Evolutionary conservation across 2,329 filamentous ascomycete species (phyloP).

Genomic region (Elsinoe fawcettii): DNA sequence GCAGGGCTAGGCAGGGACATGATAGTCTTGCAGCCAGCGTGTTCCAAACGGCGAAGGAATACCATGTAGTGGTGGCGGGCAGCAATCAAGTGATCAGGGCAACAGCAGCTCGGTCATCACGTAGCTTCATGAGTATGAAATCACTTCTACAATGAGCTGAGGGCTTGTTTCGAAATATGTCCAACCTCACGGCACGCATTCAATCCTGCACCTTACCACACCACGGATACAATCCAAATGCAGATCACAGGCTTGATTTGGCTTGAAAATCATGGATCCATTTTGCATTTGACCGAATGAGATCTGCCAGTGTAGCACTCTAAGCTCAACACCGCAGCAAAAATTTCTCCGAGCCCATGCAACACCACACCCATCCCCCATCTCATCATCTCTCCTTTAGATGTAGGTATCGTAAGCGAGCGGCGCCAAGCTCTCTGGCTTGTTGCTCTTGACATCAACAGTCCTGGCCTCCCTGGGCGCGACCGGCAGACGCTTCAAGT

Average conservation of each 20-base stretch:
- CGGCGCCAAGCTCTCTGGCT: constrained; percentile 83
- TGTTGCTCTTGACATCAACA: constrained; percentile 71
- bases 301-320: constrained; percentile 1
- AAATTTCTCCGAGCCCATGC: constrained; percentile 15
- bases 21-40: background rate
- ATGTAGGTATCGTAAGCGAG: constrained; percentile 98
- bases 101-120: too few species aligned
- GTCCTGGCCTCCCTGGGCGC: constrained; percentile 73
- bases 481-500: constrained; percentile 85
- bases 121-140: too few species aligned
- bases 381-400: constrained; percentile 45
- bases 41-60: background rate
- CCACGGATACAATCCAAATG: background rate
- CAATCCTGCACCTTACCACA: background rate
- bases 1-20: constrained; percentile 20
- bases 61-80: background rate
- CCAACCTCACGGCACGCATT: too few species aligned
- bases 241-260: background rate
- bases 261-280: background rate
- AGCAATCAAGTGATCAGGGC: too few species aligned
- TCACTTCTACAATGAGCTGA: too few species aligned
- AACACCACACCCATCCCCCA: constrained; percentile 19
- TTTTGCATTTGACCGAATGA: constrained; percentile 9
- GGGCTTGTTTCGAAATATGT: too few species aligned
- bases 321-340: constrained; percentile 10